These are phyloP conservation scores for Ophiostoma sp. DNA, from an alignment of 2,329 filamentous ascomycete genomes.

Conservation along the genomic window DNA sequence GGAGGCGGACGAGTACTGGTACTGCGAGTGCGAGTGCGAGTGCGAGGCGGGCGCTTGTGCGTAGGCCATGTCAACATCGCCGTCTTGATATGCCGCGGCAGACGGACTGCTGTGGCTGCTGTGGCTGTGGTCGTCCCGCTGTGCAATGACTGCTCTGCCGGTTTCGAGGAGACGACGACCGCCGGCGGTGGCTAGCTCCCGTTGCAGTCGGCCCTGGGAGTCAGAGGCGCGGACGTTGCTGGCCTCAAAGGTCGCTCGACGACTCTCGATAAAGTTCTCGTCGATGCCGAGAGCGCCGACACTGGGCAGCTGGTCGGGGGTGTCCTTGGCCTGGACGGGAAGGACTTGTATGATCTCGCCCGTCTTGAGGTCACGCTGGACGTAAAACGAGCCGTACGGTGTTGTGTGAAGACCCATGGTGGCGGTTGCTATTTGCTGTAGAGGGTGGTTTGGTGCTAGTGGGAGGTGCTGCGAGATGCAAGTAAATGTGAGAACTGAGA, in stretches of 20 bases:
- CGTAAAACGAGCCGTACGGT: conserved; percentile 25
- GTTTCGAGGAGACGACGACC: conserved; percentile 25
- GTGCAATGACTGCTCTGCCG: conserved; percentile 24
- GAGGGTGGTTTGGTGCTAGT: neutral
- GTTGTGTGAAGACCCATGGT: conserved; percentile 26
- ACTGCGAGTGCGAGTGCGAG: neutral
- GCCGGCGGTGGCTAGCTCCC: conserved; percentile 23
- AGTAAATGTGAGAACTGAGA: neutral
- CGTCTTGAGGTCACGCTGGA: conserved; percentile 25
- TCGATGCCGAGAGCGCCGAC: conserved; percentile 26
- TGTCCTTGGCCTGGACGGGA: conserved; percentile 24
- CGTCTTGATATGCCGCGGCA: conserved; percentile 14
- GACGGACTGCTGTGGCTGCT: conserved; percentile 11
- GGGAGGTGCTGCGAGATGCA: neutral
- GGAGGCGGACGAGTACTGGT: neutral
- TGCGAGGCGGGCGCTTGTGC: neutral
- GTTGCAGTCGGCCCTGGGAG: conserved; percentile 25
- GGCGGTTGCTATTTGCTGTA: neutral
- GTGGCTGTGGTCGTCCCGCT: conserved; percentile 15
- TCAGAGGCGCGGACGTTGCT: conserved; percentile 19
- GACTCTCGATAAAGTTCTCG: conserved; percentile 26
- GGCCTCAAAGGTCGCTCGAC: conserved; percentile 24
- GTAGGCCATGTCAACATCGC: conserved; percentile 18
- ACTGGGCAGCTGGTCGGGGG: conserved; percentile 23
- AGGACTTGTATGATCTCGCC: conserved; percentile 26